Base-by-base conservation (phyloP, 2,329 filamentous ascomycete genomes). In the Ceratocystis lukuohia region DNA sequence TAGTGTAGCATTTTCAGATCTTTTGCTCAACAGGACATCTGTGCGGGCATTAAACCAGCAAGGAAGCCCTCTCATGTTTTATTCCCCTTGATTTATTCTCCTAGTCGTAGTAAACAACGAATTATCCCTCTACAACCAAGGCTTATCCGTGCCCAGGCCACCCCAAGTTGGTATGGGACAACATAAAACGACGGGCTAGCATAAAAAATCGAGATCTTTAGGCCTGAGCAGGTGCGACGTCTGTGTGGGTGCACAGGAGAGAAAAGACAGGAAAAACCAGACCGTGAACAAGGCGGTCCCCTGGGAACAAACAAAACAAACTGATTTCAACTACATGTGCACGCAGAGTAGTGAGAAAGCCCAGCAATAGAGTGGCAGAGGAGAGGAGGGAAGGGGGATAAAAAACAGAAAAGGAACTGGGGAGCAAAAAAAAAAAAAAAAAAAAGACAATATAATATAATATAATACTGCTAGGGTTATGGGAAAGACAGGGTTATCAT, bases 1-100 rank as follows among this genome's bases (percentile, higher is more conserved):
- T 57, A 10, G 28, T 33, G 53, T 57, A 57, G 22, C n/a, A 57
- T 57, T 57, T 57, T 57, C 53, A 57, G 53, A 57, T 57, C 53
- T 57, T 57, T 57, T 57, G 53, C 12, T 33, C 12, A 57, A 57
- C 37, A 41, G 37, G 37, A 41, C 22, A 57, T 57, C 53, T 57
- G 53, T 57, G 53, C 53, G 53, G 37, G 53, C 53, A 30, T 57
- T 30, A 57, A 12, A 30, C n/a, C 53, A 57, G n/a, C 22, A 17
- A 5, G 53, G 10, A 22, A 15, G 17, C 12, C 17, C 15, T 57
- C 25, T 57, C 25, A 30, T 33, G 22, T 12, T 56, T 30, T 56
- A 56, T 22, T 20, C 22, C n/a, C 22, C n/a, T 53, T 53, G n/a
- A 12, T 4, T 15, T 41, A 41, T 41, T 41, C 10, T 41, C 37